Percentiles rank a stretch among this genome's conserved stretches.
Conservation (phyloP, 179 eudicot genomes). For the Corrigiola litoralis region DNA sequence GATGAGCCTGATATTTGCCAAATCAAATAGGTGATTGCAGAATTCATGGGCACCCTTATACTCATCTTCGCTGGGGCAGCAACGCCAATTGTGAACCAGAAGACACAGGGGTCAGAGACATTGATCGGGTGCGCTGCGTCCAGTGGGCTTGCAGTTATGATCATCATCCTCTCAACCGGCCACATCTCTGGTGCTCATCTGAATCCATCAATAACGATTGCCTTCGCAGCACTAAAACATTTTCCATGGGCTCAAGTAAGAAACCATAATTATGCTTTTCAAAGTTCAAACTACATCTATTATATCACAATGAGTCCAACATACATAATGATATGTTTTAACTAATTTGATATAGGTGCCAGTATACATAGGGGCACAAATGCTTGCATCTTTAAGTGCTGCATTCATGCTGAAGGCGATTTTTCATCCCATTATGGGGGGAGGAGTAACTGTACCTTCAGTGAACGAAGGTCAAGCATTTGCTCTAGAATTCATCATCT, state of each 20-base stretch:
- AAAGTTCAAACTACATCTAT: neutral
- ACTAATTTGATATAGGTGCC: slow-evolving; percentile 49
- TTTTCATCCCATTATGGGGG: slow-evolving; percentile 75
- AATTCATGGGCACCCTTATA: slow-evolving; percentile 82
- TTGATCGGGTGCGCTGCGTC: slow-evolving; percentile 78
- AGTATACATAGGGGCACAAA: slow-evolving; percentile 74
- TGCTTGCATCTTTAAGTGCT: slow-evolving; percentile 74
- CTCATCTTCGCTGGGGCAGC: slow-evolving; percentile 81
- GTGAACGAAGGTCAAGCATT: slow-evolving; percentile 66
- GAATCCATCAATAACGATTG: slow-evolving; percentile 78
- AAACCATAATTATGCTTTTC: neutral
- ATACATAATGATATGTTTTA: neutral
- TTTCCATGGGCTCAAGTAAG: slow-evolving; percentile 94
- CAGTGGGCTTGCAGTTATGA: slow-evolving; percentile 90
- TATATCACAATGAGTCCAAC: neutral
- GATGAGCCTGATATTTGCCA: slow-evolving; percentile 10
- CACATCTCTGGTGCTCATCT: slow-evolving; percentile 97
- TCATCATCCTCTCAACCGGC: slow-evolving; percentile 75
- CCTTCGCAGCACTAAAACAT: slow-evolving; percentile 86
- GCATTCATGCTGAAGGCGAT: slow-evolving; percentile 60
- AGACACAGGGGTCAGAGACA: slow-evolving; percentile 70
- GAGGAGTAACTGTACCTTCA: slow-evolving; percentile 89
- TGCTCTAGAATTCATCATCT: slow-evolving; percentile 76
- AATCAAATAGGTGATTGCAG: slow-evolving; percentile 74
- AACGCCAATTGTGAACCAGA: slow-evolving; percentile 77